Conservation (phyloP, 2,329 filamentous ascomycete genomes). For the Colletotrichum tabaci region DNA sequence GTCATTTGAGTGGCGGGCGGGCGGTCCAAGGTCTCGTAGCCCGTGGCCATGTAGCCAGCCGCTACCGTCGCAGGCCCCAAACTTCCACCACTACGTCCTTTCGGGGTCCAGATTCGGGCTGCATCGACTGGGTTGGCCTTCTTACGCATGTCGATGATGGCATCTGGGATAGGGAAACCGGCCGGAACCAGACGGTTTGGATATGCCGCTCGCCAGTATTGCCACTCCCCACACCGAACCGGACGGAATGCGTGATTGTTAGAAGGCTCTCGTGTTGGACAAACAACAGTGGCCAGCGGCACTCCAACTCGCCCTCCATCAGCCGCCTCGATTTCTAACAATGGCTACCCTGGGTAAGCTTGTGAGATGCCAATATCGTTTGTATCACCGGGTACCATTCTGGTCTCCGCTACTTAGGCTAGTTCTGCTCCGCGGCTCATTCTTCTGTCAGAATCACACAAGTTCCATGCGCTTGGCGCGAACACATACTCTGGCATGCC, state of each 20-base stretch:
- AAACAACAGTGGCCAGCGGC: background rate
- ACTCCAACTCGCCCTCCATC: slow-evolving; percentile 10
- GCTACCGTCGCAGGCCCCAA: slow-evolving; percentile 29
- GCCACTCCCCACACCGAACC: background rate
- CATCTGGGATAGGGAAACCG: background rate
- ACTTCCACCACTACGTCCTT: slow-evolving; percentile 26
- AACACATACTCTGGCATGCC: background rate
- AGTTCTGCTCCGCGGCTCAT: background rate
- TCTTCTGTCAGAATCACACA: too few species aligned
- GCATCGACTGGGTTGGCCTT: slow-evolving; percentile 4
- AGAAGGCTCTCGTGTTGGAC: background rate
- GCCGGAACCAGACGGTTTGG: background rate
- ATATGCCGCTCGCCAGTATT: background rate
- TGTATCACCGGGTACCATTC: background rate
- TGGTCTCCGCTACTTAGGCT: background rate
- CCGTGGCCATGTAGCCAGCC: background rate
- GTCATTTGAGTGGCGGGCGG: background rate
- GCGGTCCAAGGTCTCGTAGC: slow-evolving; percentile 31
- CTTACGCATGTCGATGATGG: slow-evolving; percentile 20
- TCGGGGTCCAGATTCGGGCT: slow-evolving; percentile 14
- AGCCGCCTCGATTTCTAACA: slow-evolving; percentile 16
- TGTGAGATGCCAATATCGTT: slow-evolving; percentile 8
- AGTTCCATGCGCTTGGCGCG: background rate
- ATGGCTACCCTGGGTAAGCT: slow-evolving; percentile 25
- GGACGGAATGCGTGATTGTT: slow-evolving; percentile 14